A percentile compares a stretch with the other conserved stretches of the same genome.
phyloP scores from a whole-genome alignment of 768 basidiomycete genomes.

The Russula lepida region DNA sequence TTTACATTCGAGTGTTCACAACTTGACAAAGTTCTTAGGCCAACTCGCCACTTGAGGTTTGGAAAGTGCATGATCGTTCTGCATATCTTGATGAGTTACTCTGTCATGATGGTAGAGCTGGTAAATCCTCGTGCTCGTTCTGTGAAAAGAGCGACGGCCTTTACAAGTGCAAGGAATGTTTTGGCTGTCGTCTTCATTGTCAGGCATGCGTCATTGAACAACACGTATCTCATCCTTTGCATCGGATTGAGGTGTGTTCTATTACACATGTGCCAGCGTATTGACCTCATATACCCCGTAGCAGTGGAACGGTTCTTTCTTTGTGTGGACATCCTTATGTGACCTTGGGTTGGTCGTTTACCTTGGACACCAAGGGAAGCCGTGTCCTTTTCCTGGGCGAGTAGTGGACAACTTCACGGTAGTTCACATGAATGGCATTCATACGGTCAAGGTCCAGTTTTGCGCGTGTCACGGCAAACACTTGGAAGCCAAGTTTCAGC shows the following conservation, averaged over 20 bases:
- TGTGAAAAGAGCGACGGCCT: not conserved
- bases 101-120: not conserved
- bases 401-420: not conserved
- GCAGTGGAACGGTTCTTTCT: not conserved
- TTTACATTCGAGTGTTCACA: not conserved
- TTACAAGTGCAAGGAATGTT: not conserved
- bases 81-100: not conserved
- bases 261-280: not conserved
- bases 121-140: not conserved
- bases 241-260: not conserved
- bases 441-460: not conserved
- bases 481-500: not conserved
- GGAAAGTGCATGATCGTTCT: not conserved
- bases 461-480: not conserved
- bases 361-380: not conserved
- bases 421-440: not conserved
- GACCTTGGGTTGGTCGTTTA: not conserved
- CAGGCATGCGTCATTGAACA: not conserved
- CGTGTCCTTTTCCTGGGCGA: not conserved
- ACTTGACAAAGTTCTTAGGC: not conserved
- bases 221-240: not conserved
- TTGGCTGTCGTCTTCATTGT: not conserved
- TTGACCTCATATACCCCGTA: not conserved
- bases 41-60: not conserved
- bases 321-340: not conserved